Evolutionary conservation across 1,284 basidiomycete genomes (phyloP), one percentile per base, ranked within the genome.

Genomic region (Acaromyces ingoldii): DNA sequence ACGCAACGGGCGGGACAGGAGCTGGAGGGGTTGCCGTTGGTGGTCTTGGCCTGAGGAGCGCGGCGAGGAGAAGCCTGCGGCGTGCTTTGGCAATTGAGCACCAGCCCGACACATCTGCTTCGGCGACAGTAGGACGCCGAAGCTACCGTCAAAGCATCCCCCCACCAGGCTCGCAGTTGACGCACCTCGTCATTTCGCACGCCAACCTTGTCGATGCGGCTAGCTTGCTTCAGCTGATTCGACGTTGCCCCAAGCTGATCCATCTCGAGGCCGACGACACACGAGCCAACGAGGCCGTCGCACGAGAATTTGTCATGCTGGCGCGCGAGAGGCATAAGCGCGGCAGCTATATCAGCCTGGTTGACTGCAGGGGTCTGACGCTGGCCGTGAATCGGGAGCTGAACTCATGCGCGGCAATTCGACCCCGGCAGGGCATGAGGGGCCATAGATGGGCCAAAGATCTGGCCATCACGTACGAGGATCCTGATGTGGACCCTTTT

Each of bases 141-240:
- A n/a, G n/a, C n/a, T n/a, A n/a, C n/a, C n/a, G n/a, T n/a, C 49
- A 5, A 17, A 17, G 17, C 13, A 22, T 17, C 13, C 40, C 40
- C 17, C 37, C 29, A 28, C 43, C 85, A 0, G 87, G 89, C 1
- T 80, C 84, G 51, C 80, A 80, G 0, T 76, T 93, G 42, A 85
- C 87, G 57, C 83, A 88, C 55, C 77, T 96, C 45, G 80, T 81
- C 45, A 77, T 95, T 44, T 89, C 89, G 4, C 62, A 62, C 0
- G 53, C 55, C 13, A 57, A 52, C 5, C 55, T 46, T 25, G 28
- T 62, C 26, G 50, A 56, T 21, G 34, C 61, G 1, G 52, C 51
- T 24, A 57, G 55, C 4, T 42, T 67, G 49, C 40, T 64, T 15
- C 29, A 55, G 33, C 39, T 70, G 9, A 55, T 70, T 52, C 51